A percentile compares a stretch with the other conserved stretches of the same genome.
These are phyloP conservation scores for Pleodorina starrii DNA, from an alignment of 139 green algal genomes.

Conservation along the genomic window DNA sequence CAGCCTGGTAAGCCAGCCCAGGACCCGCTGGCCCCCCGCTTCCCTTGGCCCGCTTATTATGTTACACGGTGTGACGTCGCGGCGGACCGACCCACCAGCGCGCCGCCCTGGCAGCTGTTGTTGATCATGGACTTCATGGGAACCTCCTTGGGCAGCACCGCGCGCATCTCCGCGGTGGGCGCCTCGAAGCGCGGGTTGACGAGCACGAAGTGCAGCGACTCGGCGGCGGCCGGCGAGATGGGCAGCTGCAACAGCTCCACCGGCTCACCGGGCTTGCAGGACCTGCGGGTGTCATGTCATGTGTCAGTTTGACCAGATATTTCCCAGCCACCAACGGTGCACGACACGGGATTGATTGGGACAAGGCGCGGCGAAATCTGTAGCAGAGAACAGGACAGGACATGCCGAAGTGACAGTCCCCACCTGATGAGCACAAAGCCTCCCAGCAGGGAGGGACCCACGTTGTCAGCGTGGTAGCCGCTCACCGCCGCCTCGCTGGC, in stretches of 20 bases:
- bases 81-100: slow-evolving; percentile 88
- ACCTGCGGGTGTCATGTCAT: slow-evolving; percentile 50
- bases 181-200: slow-evolving; percentile 97
- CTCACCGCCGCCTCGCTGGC: slow-evolving; percentile 90
- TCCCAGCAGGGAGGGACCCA: slow-evolving; percentile 92
- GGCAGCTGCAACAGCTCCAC: slow-evolving; percentile 70
- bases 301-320: too few species aligned
- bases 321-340: too few species aligned
- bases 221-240: slow-evolving; percentile 42
- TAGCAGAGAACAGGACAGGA: too few species aligned
- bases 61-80: too few species aligned
- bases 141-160: slow-evolving; percentile 91
- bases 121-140: slow-evolving; percentile 90
- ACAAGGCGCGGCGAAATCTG: too few species aligned
- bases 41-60: too few species aligned
- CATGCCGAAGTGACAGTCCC: too few species aligned
- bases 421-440: slow-evolving; percentile 95
- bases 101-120: slow-evolving; percentile 90
- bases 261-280: slow-evolving; percentile 56
- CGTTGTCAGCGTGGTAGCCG: slow-evolving; percentile 98
- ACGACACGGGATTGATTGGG: too few species aligned
- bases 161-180: slow-evolving; percentile 90
- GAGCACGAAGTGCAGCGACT: slow-evolving; percentile 90
- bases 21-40: too few species aligned
- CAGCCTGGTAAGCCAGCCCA: too few species aligned